phyloP scores from a whole-genome alignment of 2,329 filamentous ascomycete species.

The Rugonectria rugulosa region DNA sequence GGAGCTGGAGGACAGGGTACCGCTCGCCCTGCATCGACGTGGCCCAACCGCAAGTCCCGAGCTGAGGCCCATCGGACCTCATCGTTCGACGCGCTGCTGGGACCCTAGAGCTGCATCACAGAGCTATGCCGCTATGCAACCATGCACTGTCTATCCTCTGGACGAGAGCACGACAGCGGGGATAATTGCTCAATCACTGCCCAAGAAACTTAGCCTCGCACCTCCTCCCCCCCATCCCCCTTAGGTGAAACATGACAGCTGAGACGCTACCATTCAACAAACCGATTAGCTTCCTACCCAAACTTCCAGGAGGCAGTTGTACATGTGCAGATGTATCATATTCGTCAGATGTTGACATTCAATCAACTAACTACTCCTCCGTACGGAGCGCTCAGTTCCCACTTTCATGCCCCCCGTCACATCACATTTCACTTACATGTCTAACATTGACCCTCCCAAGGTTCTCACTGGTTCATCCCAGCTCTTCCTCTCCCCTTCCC shows the following conservation, averaged over 20 bases:
- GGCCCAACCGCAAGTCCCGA: constrained; percentile 30
- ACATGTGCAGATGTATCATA: constrained; percentile 3
- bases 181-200: background rate
- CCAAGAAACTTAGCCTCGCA: too few relatives aligned
- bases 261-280: too few relatives aligned
- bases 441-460: background rate
- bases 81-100: constrained; percentile 26
- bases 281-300: too few relatives aligned
- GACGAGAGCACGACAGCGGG: background rate
- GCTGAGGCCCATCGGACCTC: constrained; percentile 18
- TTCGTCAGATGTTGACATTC: constrained; percentile 5
- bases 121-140: background rate
- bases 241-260: too few relatives aligned
- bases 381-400: constrained; percentile 9
- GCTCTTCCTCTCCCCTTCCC: background rate
- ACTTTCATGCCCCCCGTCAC: constrained; percentile 14
- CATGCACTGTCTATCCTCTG: background rate
- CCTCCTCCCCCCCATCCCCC: too few relatives aligned
- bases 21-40: constrained; percentile 33
- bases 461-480: constrained; percentile 8
- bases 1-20: constrained; percentile 22
- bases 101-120: constrained; percentile 8
- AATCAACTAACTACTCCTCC: too few relatives aligned
- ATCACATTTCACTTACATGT: constrained; percentile 21
- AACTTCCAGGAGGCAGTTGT: too few relatives aligned